Base-by-base conservation (phyloP, 495 filamentous ascomycete genomes). In the Daldinia concentrica region DNA sequence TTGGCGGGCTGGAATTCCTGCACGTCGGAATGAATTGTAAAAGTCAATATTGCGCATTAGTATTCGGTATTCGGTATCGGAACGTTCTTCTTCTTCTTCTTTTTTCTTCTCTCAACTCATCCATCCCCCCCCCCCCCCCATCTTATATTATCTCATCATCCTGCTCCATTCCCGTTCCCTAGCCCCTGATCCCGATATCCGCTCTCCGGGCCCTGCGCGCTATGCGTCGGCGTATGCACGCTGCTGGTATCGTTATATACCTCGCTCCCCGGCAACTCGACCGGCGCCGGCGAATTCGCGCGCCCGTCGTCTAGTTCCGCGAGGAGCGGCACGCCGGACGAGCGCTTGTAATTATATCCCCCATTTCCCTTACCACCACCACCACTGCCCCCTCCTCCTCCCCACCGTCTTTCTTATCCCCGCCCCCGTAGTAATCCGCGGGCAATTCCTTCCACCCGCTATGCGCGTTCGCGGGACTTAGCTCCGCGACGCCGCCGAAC, bases 241-340 rank as follows among this genome's bases (percentile, higher is more conserved):
- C 43, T 48, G 43, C 43, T 48, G 6, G 39, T n/a, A 9, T 24
- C 43, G 43, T 22, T 8, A 19, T 27, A 68, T 7, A 45, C 15
- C 17, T 39, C 48, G 9, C 45, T 61, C 3, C 61, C 64, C 22
- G 75, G 75, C 15, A 77, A 26, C 50, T 77, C 75, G 22, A 72
- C 75, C 4, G 70, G 30, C 29, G 52, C 57, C 50, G 58, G 37
- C 29, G 43, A 48, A 19, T 11, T 58, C 43, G 30, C 32, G 11
- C 45, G 3, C 1, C 57, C 52, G 14, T 59, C 59, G 5, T 73
- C 66, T 1, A 73, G 52, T 22, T 75, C 75, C 14, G 75, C 62
- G 1, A 77, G 60, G 1, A 77, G 64, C 43, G 75, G 75, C 41
- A 71, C 70, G 57, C 61, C 60, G 11, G 70, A 73, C 14, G 50